Conservation (phyloP, 1,139 yeast genomes). For the Pichia sp. region DNA sequence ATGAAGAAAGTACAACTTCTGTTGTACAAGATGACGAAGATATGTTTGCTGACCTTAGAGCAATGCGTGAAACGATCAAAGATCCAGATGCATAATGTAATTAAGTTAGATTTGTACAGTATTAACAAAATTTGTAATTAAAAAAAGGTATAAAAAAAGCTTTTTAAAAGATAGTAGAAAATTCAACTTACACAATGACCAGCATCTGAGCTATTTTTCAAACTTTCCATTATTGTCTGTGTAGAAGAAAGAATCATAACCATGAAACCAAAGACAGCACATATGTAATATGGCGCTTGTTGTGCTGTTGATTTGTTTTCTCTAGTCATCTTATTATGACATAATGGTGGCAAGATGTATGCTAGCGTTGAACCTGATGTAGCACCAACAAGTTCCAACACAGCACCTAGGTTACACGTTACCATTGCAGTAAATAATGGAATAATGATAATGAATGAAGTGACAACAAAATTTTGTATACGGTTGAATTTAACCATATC, state of each 20-base stretch:
- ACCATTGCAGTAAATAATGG: conserved; percentile 77
- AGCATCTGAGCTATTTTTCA: conserved; percentile 38
- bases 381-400: conserved; percentile 87
- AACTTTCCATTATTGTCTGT: conserved; percentile 62
- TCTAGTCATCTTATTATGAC: conserved; percentile 66
- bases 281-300: conserved; percentile 54
- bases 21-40: not conserved
- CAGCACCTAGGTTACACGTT: conserved; percentile 88
- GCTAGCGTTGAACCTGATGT: conserved; percentile 94
- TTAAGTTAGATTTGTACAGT: too few species aligned
- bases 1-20: not conserved
- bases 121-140: too few species aligned
- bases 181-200: conserved; percentile 38
- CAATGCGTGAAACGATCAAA: conserved; percentile 5
- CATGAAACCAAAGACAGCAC: conserved; percentile 68
- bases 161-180: not conserved
- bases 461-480: conserved; percentile 60
- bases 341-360: conserved; percentile 84
- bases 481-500: conserved; percentile 40
- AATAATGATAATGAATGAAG: conserved; percentile 61
- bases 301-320: conserved; percentile 41
- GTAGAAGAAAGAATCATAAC: conserved; percentile 79
- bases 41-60: conserved; percentile 6
- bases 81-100: not conserved
- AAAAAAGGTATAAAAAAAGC: not conserved